Conservation (phyloP, 176 grass and related monocot genomes). For the Dendrocalamus sinicus region DNA sequence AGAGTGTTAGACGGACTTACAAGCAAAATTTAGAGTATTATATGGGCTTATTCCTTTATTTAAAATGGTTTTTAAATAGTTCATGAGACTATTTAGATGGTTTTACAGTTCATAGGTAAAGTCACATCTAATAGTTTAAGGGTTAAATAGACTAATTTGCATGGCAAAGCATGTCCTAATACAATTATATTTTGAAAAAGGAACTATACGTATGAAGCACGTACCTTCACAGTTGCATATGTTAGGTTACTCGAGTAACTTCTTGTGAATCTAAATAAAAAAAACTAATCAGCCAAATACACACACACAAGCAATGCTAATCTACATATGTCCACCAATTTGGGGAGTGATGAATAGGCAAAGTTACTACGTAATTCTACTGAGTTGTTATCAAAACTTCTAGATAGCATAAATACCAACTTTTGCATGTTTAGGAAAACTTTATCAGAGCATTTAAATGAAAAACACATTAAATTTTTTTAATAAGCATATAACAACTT, state of each 20-base stretch:
- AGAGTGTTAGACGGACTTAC: too few species aligned
- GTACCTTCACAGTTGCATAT: conserved; percentile 68
- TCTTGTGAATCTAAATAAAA: conserved; percentile 51
- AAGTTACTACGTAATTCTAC: neutral
- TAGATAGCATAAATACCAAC: too few species aligned
- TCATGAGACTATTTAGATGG: too few species aligned
- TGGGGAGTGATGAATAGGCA: neutral
- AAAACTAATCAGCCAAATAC: neutral
- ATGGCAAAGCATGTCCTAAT: neutral
- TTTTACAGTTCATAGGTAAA: too few species aligned
- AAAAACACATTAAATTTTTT: neutral
- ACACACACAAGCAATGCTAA: neutral
- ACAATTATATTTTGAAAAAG: neutral
- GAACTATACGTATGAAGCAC: neutral
- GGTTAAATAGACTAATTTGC: neutral
- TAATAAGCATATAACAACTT: neutral
- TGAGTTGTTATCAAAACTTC: neutral
- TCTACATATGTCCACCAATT: neutral
- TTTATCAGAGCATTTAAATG: too few species aligned
- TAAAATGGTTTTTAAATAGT: too few species aligned
- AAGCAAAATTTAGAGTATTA: too few species aligned
- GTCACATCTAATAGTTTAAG: too few species aligned
- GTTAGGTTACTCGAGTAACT: conserved; percentile 57
- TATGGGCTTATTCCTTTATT: too few species aligned
- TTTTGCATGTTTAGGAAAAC: too few species aligned